Evolutionary conservation across 2,329 filamentous ascomycete genomes (phyloP).

Genomic region (Boeremia exigua): DNA sequence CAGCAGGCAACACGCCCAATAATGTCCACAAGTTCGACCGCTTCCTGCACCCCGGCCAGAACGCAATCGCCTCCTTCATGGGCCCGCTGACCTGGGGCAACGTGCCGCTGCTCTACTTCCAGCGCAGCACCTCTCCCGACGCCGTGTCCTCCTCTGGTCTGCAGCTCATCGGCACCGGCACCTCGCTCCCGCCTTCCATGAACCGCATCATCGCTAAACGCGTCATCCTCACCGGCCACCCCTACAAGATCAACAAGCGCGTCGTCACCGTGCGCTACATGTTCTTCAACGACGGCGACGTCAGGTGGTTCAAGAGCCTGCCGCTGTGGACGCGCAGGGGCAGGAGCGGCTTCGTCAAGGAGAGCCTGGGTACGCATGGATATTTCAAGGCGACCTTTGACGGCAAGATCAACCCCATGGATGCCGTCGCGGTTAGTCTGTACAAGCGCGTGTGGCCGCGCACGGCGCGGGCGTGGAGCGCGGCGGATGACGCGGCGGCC

Average conservation of each 20-base stretch:
- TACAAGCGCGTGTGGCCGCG: conserved; percentile 69
- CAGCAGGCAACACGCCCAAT: conserved; percentile 88
- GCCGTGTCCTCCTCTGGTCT: conserved; percentile 52
- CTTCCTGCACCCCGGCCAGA: conserved; percentile 88
- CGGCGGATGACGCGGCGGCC: conserved; percentile 6
- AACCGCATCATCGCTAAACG: conserved; percentile 88
- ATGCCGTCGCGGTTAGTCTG: conserved; percentile 84
- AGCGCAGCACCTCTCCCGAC: conserved; percentile 56
- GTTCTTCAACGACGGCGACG: conserved; percentile 98
- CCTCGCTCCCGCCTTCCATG: conserved; percentile 77
- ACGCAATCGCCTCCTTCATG: conserved; percentile 86
- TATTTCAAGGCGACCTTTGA: conserved; percentile 99
- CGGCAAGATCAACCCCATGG: conserved; percentile 92
- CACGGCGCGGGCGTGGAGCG: conserved; percentile 59
- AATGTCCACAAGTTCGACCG: conserved; percentile 97
- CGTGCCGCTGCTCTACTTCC: conserved; percentile 89
- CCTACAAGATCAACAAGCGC: conserved; percentile 98
- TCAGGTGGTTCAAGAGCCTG: conserved; percentile 96
- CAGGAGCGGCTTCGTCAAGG: conserved; percentile 89
- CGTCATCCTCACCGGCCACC: conserved; percentile 91
- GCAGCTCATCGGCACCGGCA: conserved; percentile 83
- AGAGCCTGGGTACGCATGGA: conserved; percentile 93
- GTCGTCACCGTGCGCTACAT: conserved; percentile 98
- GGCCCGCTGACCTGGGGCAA: conserved; percentile 92
- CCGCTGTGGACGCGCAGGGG: conserved; percentile 93